These are phyloP conservation scores for Miscanthus lutarioriparius DNA, from an alignment of 176 grass and related monocot genomes.

Conservation along the genomic window DNA sequence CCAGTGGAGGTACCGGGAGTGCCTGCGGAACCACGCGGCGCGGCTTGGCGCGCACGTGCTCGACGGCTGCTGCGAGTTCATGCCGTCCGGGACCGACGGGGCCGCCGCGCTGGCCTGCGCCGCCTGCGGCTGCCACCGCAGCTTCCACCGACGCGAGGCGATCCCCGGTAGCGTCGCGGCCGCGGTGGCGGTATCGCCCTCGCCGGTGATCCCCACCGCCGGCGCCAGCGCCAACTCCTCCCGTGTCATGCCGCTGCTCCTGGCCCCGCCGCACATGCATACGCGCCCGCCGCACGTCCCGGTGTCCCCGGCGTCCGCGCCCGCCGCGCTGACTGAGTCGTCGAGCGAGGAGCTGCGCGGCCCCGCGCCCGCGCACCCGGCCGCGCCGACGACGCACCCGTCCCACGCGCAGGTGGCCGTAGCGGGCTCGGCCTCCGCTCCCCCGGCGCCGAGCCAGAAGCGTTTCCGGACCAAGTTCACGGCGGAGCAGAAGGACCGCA, in stretches of 20 bases:
- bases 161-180: not conserved
- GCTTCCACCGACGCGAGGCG: slow-evolving; percentile 86
- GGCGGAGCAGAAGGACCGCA: slow-evolving; percentile 78
- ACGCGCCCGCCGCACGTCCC: slow-evolving; percentile 25
- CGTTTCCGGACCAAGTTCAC: slow-evolving; percentile 91
- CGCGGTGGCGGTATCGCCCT: not conserved
- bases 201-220: slow-evolving; percentile 12
- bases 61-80: slow-evolving; percentile 98
- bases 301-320: slow-evolving; percentile 40
- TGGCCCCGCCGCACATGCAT: slow-evolving; percentile 51
- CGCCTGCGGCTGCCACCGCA: slow-evolving; percentile 96
- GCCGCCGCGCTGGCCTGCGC: slow-evolving; percentile 63
- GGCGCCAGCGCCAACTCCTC: slow-evolving; percentile 25
- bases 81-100: slow-evolving; percentile 44
- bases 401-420: not conserved
- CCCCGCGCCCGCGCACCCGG: not conserved
- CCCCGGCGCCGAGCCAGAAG: slow-evolving; percentile 60
- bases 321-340: slow-evolving; percentile 43
- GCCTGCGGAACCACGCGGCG: slow-evolving; percentile 81
- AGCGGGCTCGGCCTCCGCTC: slow-evolving; percentile 42
- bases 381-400: not conserved
- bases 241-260: slow-evolving; percentile 46
- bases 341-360: slow-evolving; percentile 59
- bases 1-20: slow-evolving; percentile 79
- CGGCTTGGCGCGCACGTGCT: slow-evolving; percentile 83